Percentiles rank a stretch among this genome's conserved stretches.
phyloP scores from a whole-genome alignment of 2,329 filamentous ascomycete species.

The Trichoderma asperellum region DNA sequence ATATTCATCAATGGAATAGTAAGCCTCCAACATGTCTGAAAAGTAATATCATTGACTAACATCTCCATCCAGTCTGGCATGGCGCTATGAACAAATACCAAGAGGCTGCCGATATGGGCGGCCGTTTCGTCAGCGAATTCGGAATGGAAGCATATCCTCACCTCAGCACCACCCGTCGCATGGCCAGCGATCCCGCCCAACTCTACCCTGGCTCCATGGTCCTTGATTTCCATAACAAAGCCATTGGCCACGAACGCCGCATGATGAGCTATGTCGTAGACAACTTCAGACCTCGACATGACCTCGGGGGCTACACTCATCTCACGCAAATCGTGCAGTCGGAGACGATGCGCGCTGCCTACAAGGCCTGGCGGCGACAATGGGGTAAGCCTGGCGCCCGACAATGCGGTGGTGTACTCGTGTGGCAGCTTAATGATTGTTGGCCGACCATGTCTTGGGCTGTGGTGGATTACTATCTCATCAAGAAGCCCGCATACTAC shows the following conservation, averaged over 20 bases:
- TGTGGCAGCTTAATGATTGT: slow-evolving; percentile 74
- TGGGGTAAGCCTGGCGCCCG: slow-evolving; percentile 57
- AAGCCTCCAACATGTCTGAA: slow-evolving; percentile 6
- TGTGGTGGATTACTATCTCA: slow-evolving; percentile 64
- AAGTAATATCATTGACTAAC: background rate
- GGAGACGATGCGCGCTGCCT: slow-evolving; percentile 56
- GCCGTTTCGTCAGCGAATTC: slow-evolving; percentile 81
- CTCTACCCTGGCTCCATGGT: slow-evolving; percentile 70
- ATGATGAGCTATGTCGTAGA: slow-evolving; percentile 77
- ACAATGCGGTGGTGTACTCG: slow-evolving; percentile 66
- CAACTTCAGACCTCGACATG: slow-evolving; percentile 65
- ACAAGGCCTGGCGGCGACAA: slow-evolving; percentile 62
- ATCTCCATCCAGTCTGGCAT: slow-evolving; percentile 65
- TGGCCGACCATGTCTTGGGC: slow-evolving; percentile 70
- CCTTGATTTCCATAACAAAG: slow-evolving; percentile 84
- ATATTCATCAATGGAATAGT: slow-evolving; percentile 74
- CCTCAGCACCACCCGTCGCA: slow-evolving; percentile 69
- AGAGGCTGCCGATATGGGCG: slow-evolving; percentile 69
- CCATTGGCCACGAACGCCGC: slow-evolving; percentile 73
- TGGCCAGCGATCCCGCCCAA: slow-evolving; percentile 59
- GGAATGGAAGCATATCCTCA: slow-evolving; percentile 69
- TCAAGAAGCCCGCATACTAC: slow-evolving; percentile 64
- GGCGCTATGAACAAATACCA: slow-evolving; percentile 73
- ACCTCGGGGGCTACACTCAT: slow-evolving; percentile 74
- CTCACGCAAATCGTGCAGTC: slow-evolving; percentile 61